phyloP scores from a whole-genome alignment of 352 stramenopile species.

The Thraustotheca clavata region DNA sequence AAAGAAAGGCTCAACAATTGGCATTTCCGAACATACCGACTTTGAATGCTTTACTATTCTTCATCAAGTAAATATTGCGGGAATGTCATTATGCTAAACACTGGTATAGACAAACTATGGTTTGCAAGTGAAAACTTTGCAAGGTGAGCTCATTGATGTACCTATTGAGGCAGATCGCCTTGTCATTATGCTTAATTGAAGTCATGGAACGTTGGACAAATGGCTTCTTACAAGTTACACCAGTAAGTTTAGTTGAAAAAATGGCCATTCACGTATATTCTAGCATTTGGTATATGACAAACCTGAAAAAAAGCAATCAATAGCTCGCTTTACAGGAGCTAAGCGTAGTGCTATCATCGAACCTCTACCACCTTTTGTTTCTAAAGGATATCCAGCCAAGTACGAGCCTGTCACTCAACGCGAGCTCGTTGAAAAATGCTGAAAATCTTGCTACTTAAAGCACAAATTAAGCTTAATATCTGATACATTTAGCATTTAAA shows the following conservation, averaged over 20 bases:
- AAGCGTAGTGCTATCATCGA: conserved; percentile 56
- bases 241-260: conserved; percentile 29
- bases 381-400: conserved; percentile 34
- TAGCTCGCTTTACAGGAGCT: conserved; percentile 68
- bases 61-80: conserved; percentile 58
- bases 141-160: conserved; percentile 54
- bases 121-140: conserved; percentile 50
- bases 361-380: conserved; percentile 48
- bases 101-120: neutral
- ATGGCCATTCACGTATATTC: neutral
- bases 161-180: conserved; percentile 56
- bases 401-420: conserved; percentile 36
- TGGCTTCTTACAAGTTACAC: conserved; percentile 49
- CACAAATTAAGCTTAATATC: too few species aligned
- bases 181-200: conserved; percentile 68
- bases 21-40: conserved; percentile 71
- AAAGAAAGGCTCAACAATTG: conserved; percentile 48
- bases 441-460: too few species aligned
- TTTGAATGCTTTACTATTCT: conserved; percentile 81
- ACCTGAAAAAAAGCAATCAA: conserved; percentile 62
- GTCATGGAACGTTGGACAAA: conserved; percentile 79
- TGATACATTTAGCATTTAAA: too few species aligned
- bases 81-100: neutral
- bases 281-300: conserved; percentile 70
- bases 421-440: conserved; percentile 25